Evolutionary conservation across 345 rosid genomes (phyloP).

Genomic region (Lumnitzera racemosa): DNA sequence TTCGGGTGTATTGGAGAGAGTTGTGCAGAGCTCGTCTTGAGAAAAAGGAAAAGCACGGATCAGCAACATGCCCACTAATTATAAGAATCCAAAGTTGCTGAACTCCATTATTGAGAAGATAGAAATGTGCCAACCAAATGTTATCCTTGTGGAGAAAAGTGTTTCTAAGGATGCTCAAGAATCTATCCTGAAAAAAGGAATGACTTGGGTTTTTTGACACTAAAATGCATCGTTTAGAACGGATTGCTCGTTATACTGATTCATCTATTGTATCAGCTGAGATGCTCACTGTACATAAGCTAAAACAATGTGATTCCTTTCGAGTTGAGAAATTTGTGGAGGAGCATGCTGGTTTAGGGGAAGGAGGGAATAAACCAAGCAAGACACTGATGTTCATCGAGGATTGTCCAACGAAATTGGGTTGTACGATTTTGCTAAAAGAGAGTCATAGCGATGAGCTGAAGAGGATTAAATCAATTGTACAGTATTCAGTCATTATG

Average conservation of each 20-base stretch:
- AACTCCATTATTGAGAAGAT: conserved; percentile 54
- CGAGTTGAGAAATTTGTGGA: conserved; percentile 71
- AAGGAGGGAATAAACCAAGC: conserved; percentile 68
- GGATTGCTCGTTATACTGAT: conserved; percentile 83
- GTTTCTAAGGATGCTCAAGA: conserved; percentile 82
- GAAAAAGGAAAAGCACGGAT: no score
- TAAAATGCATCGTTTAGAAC: conserved; percentile 82
- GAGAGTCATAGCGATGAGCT: conserved; percentile 72
- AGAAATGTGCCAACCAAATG: conserved; percentile 60
- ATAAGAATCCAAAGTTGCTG: conserved; percentile 66
- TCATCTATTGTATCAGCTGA: conserved; percentile 56
- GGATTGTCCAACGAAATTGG: conserved; percentile 72
- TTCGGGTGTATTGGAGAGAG: no score
- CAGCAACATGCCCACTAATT: conserved; percentile 59
- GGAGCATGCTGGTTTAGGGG: conserved; percentile 56
- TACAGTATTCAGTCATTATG: conserved; percentile 54
- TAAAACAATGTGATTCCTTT: conserved; percentile 78
- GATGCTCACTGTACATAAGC: conserved; percentile 42
- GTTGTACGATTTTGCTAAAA: conserved; percentile 93
- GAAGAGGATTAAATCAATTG: conserved; percentile 75
- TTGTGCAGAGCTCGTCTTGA: no score
- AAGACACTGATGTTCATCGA: conserved; percentile 92
- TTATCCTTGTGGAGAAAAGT: conserved; percentile 81
- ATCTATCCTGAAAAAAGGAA: conserved; percentile 55
- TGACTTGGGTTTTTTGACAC: conserved; percentile 80